Evolutionary conservation across 2,329 filamentous ascomycete species (phyloP), one percentile per base, ranked within the genome.

Genomic region (Apiospora aurea): DNA sequence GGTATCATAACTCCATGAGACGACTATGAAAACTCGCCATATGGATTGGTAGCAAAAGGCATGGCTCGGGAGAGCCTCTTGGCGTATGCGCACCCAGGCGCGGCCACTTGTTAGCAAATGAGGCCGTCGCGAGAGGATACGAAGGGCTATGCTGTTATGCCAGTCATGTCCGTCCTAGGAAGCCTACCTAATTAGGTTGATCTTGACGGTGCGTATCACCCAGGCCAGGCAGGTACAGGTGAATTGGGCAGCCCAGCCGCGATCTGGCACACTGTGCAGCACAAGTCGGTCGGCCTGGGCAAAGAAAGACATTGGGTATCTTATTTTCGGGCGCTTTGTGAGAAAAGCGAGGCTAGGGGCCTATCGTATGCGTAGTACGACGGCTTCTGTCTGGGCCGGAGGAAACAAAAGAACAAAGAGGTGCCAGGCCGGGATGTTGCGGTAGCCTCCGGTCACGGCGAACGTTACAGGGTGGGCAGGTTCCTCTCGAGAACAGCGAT

Each of bases 381-480:
- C 41, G 6, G 57, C 29, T 26, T 64, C 57, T n/a, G 57, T 64
- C 57, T 41, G 29, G 53, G 21, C 8, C 57, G 18, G 21, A 38
- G 38, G 21, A 29, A 61, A 61, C 18, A n/a, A 34, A 64, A 11
- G 18, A 61, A 61, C 18, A n/a, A 34, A 64, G n/a, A 34, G n/a
- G 14, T 64, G 57, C 18, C 57, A 38, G 57, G n/a, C 21, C 34
- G 57, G 57, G 21, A 21, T 38, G 57, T 18, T 64, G 57, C 57
- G 57, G 57, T 64, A n/a, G 57, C n/a, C 57, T 64, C 57, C 57
- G 57, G 57, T 64, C 57, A 64, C 57, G 57, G 57, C 57, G 18
- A 64, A 64, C 29, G 57, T 64, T 64, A 64, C 57, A 64, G 34
- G 57, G 57, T 64, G 57, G 34, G 57, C 57, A 41, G 57, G 57